Conservation (phyloP, 805 yeast genomes). For the Yarrowia porcina region DNA sequence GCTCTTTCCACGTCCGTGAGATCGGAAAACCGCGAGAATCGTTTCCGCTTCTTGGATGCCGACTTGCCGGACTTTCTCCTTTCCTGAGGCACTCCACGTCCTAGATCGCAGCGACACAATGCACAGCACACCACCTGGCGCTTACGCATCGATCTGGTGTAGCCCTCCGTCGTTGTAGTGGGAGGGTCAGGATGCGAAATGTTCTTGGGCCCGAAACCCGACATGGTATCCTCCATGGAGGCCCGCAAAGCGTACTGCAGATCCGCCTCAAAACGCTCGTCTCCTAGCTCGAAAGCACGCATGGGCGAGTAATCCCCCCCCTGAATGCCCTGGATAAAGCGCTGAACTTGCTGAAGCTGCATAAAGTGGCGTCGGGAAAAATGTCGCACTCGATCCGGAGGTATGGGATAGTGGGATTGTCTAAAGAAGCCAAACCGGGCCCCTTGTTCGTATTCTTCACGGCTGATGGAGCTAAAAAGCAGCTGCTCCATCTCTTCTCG, state of each 20-base stretch:
- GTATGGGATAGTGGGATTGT: neutral
- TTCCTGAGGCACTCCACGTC: conserved; percentile 48
- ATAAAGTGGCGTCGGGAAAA: neutral
- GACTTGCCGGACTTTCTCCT: neutral
- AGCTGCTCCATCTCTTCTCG: neutral
- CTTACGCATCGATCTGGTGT: conserved; percentile 36
- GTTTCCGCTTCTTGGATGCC: neutral
- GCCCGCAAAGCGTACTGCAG: neutral
- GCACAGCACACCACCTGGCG: conserved; percentile 52
- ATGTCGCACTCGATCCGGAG: neutral
- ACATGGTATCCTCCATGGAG: neutral
- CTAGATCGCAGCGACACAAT: conserved; percentile 69
- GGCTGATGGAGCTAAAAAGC: no score
- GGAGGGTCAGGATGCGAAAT: conserved; percentile 12
- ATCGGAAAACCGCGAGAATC: conserved; percentile 18
- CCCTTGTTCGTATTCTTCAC: no score
- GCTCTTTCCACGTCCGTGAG: conserved; percentile 55
- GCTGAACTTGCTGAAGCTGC: neutral
- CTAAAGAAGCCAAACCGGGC: conserved; percentile 1
- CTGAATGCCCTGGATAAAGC: no score
- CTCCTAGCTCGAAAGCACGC: no score
- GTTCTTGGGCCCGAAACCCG: conserved; percentile 3
- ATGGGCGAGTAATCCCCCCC: no score
- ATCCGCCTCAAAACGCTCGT: neutral
- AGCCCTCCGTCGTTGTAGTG: conserved; percentile 28